Percentiles rank a stretch among this genome's conserved stretches.
Evolutionary conservation across 2,329 filamentous ascomycete genomes (phyloP).

Genomic region (Parastagonospora nodorum): DNA sequence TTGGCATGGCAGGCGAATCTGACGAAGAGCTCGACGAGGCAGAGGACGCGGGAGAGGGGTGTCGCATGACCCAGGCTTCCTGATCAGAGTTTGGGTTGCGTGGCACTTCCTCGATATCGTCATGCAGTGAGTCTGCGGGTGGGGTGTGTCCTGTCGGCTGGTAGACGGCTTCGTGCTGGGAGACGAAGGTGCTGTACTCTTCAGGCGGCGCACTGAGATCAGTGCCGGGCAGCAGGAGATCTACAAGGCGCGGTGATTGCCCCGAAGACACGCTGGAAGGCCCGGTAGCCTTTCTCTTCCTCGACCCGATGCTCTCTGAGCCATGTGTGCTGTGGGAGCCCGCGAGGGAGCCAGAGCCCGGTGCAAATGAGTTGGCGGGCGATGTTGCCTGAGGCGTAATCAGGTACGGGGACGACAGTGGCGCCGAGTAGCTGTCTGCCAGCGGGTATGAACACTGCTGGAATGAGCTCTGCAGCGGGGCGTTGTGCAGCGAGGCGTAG

Average conservation of each 20-base stretch:
- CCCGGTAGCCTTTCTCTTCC: constrained; percentile 32
- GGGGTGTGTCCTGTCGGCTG: constrained; percentile 36
- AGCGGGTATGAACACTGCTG: constrained; percentile 13
- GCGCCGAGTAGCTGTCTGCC: constrained; percentile 15
- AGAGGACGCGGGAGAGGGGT: constrained; percentile 45
- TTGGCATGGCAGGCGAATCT: constrained; percentile 23
- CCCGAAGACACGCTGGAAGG: constrained; percentile 48
- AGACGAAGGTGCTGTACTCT: constrained; percentile 40
- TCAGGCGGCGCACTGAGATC: constrained; percentile 51
- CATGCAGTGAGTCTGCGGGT: constrained; percentile 43
- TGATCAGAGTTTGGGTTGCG: constrained; percentile 43
- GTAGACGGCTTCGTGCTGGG: constrained; percentile 44
- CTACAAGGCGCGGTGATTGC: constrained; percentile 55
- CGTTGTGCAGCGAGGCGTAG: constrained; percentile 11
- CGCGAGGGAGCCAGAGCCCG: constrained; percentile 39
- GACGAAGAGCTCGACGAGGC: constrained; percentile 42
- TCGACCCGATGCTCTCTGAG: constrained; percentile 33
- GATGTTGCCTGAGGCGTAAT: constrained; percentile 31
- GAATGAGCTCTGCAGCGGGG: constrained; percentile 14
- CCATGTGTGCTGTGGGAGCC: constrained; percentile 48
- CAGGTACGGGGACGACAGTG: constrained; percentile 29
- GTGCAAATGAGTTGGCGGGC: constrained; percentile 39
- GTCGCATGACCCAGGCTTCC: constrained; percentile 45
- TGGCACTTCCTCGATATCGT: constrained; percentile 62
- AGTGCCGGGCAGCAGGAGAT: constrained; percentile 55